Evolutionary conservation across 805 yeast genomes (phyloP), one percentile per base, ranked within the genome.

Genomic region (Candida patagonica): DNA sequence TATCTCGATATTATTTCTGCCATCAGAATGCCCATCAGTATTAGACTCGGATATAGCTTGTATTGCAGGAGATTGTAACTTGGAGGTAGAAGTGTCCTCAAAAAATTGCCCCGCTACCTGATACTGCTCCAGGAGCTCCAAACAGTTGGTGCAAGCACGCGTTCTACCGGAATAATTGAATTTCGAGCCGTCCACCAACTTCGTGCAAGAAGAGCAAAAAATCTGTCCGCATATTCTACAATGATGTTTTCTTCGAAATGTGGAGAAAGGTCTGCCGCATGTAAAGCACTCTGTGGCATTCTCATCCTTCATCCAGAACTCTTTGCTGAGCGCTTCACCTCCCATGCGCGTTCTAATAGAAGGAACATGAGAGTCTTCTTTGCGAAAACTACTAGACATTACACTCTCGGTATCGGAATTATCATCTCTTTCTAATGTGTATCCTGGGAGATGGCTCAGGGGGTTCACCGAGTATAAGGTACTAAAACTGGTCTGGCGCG

Each of bases 201-300:
- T 62, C 0, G 96, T 85, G 59, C 98, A 89, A 7, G 71, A 68
- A 32, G 81, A 71, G 59, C 98, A 89, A 55, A 88, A 89, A 36
- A 89, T 88, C 58, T 88, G 95, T 2, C 98, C 98, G 61, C 98
- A 89, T 26, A 89, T 78, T 40, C 98, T 66, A 55, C 98, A 89
- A 60, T 89, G 98, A 56, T 89, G 98, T 48, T 84, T 82, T 49
- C 98, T 68, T 56, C 96, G 66, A 61, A 87, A 88, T 5, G 38
- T 30, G 15, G 82, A 74, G 55, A 89, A 89, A 2, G 76, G 74
- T 40, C 77, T 71, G 41, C 81, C 84, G 59, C 97, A 89, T 12
- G 80, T 70, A 42, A 86, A 76, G 54, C 98, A 89, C 46, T 86
- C 92, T 6, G 79, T 73, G 0, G 94, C 95, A 43, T 86, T 83